These are phyloP conservation scores for Quercus parvula DNA, from an alignment of 306 rosid genomes.

Conservation along the genomic window DNA sequence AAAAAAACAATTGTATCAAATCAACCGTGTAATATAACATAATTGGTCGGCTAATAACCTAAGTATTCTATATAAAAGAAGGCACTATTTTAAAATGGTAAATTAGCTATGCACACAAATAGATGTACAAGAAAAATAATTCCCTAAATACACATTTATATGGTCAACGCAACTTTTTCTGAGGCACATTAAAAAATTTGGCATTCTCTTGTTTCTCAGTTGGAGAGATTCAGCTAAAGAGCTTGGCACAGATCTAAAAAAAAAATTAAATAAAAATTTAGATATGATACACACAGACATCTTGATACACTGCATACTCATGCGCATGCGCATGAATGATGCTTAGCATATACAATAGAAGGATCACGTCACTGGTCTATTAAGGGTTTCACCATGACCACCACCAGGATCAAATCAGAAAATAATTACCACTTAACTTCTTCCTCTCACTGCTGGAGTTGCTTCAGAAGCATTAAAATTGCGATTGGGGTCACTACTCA, in stretches of 20 bases:
- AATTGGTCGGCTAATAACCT: too few species aligned
- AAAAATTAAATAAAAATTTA: neutral
- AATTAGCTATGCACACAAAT: neutral
- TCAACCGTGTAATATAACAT: too few species aligned
- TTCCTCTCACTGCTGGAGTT: neutral
- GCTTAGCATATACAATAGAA: neutral
- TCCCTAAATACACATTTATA: neutral
- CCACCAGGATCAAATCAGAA: neutral
- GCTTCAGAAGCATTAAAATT: neutral
- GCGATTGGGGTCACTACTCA: neutral
- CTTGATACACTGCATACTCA: neutral
- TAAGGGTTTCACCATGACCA: neutral
- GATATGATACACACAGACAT: neutral
- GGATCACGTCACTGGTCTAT: neutral
- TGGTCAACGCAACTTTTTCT: neutral
- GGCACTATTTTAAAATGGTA: neutral
- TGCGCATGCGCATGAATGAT: neutral
- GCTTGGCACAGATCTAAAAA: neutral
- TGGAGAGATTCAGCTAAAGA: constrained; percentile 3
- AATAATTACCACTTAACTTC: neutral
- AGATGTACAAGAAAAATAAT: neutral
- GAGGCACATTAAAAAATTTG: neutral
- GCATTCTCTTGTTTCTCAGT: neutral
- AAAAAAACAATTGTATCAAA: too few species aligned
- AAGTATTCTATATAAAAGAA: neutral